These are phyloP conservation scores for Aspergillus sp. DNA, from an alignment of 2,329 filamentous ascomycete genomes.

Conservation along the genomic window DNA sequence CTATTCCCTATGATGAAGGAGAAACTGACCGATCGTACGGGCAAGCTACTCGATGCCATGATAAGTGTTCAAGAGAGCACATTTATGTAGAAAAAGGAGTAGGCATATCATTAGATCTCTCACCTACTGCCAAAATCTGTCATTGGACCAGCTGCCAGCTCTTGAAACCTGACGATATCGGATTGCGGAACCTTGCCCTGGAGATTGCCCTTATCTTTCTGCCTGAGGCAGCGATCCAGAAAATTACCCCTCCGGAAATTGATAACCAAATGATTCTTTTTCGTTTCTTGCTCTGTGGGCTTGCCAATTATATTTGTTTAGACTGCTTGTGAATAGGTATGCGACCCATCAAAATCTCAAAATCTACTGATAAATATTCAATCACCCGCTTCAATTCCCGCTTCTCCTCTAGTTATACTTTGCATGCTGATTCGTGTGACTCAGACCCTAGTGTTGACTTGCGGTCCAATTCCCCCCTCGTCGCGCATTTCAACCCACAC, in stretches of 20 bases:
- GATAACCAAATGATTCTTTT: conserved; percentile 6
- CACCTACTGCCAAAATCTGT: background rate
- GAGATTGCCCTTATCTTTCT: conserved; percentile 3
- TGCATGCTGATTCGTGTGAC: conserved; percentile 1
- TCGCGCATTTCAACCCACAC: background rate
- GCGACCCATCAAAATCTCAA: background rate
- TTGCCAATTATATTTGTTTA: conserved; percentile 10
- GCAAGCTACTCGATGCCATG: background rate
- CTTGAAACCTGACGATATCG: too few relatives aligned
- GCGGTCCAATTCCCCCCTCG: conserved; percentile 6
- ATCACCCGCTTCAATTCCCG: background rate
- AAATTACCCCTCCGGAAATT: conserved; percentile 35
- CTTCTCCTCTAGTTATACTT: background rate
- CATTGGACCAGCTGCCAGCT: too few relatives aligned
- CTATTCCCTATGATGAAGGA: background rate
- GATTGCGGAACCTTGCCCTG: background rate
- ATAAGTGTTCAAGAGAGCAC: background rate
- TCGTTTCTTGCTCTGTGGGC: conserved; percentile 11
- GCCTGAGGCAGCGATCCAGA: conserved; percentile 31
- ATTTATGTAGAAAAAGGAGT: background rate
- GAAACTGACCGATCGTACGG: background rate
- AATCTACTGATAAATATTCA: background rate
- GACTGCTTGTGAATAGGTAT: background rate
- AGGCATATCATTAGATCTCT: background rate
- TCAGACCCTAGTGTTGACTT: conserved; percentile 3